Evolutionary conservation across 306 rosid species (phyloP), one percentile per base, ranked within the genome.

Genomic region (Dryas drummondii): DNA sequence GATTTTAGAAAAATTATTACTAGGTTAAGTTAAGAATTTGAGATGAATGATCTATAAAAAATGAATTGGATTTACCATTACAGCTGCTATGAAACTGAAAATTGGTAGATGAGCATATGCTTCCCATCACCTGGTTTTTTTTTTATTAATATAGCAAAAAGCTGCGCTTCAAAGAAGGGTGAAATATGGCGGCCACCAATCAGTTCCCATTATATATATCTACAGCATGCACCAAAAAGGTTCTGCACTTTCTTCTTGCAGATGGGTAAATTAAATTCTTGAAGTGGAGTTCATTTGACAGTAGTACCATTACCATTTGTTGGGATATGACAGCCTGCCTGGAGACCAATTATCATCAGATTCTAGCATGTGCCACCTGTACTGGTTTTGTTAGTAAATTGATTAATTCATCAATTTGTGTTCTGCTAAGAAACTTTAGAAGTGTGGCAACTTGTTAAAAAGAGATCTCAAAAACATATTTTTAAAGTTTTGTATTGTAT

Each of bases 361-460:
- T 32, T 32, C 37, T 32, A 32, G 37, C 37, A 32, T 32, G 37
- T 32, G 37, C 37, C 37, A 32, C 2, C 37, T 63, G 16, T 63
- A 15, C 26, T 40, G 37, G 49, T 27, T 37, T 64, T 42, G 15
- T 42, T 41, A 32, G 1, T 32, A 32, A 42, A 64, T 64, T 64
- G 14, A 19, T 65, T 16, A 65, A 65, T 15, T 65, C 70, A 65
- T 44, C 16, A 45, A 44, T 65, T 3, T 42, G 4, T 16, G 69
- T 32, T 64, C 51, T 42, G 49, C 32, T 5, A 40, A 65, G 51
- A 45, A 41, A 65, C 52, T n/a, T 65, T 65, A 32, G 44, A n/a
- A 27, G 52, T 44, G 37, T 65, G 70, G 70, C 42, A 63, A 63
- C 68, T 63, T 63, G 4, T 15, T 63, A 63, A 63, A 63, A 41